Evolutionary conservation across 805 yeast genomes (phyloP), one percentile per base, ranked within the genome.

Genomic region (Ascoidea asiatica): DNA sequence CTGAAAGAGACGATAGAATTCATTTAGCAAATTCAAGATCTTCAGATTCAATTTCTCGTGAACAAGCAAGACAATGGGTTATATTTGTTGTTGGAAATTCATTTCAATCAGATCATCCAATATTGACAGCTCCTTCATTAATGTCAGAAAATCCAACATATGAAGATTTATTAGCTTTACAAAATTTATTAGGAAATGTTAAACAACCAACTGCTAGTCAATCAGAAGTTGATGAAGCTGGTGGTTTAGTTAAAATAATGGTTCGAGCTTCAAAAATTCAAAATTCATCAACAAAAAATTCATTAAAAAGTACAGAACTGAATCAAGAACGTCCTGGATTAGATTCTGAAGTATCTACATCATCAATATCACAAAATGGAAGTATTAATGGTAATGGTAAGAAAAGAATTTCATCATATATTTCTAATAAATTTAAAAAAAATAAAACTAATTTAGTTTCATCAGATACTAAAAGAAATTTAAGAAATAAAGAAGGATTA

Each of bases 21-120:
- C 49, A 22, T 33, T 49, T 4, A 46, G 46, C 43, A 42, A 50
- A 22, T 43, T 48, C 11, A 50, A 47, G 29, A 49, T 44, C 23
- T 42, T 44, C 39, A 44, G 50, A 35, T 44, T 46, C 37, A 42
- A 38, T 41, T n/a, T n/a, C n/a, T n/a, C n/a, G n/a, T 40, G 54
- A 50, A 18, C 40, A 51, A 5, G 63, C 65, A 37, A 60, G 75
- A 22, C 70, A 78, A 1, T 77, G 82, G 83, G 68, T 76, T n/a
- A 73, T 77, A 20, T 73, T 74, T 43, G 79, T 77, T 5, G 67
- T 75, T 61, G 81, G 81, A 0, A 79, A 78, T 38, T 59, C 70
- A 13, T 77, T 73, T 50, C 66, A 72, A 2, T 59, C 58, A 38
- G 58, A 67, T 45, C 77, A 73, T 52, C 78, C 77, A 4, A 53